A percentile compares a stretch with the other conserved stretches of the same genome.
These are phyloP conservation scores for Mycena haematopus DNA, from an alignment of 768 basidiomycete species.

Conservation along the genomic window DNA sequence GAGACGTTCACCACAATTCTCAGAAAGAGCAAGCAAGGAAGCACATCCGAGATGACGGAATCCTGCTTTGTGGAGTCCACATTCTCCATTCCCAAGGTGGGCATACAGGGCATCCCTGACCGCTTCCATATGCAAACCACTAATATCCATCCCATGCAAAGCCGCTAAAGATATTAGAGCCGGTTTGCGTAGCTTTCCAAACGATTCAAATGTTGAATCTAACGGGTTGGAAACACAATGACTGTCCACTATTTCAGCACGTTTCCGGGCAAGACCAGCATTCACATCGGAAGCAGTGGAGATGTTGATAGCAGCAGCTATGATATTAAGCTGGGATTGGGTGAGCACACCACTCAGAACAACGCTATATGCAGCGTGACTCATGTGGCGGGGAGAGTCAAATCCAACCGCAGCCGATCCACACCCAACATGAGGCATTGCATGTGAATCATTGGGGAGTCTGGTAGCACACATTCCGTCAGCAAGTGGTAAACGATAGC, in stretches of 20 bases:
- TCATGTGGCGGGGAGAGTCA: neutral
- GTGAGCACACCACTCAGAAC: neutral
- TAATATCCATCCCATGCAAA: neutral
- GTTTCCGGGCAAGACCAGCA: neutral
- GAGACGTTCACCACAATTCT: too few relatives aligned
- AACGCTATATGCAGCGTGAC: conserved; percentile 3
- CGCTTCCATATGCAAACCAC: too few relatives aligned
- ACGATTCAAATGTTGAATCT: neutral
- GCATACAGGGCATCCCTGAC: too few relatives aligned
- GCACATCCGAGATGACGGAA: too few relatives aligned
- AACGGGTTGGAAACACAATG: neutral
- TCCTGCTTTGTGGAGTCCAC: too few relatives aligned
- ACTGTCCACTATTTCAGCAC: neutral
- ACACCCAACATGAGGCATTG: neutral
- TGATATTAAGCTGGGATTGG: neutral
- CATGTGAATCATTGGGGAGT: neutral
- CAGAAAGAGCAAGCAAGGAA: too few relatives aligned
- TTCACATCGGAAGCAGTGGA: neutral
- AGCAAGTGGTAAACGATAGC: neutral
- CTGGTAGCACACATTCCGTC: neutral
- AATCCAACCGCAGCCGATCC: neutral
- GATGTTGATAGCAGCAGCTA: neutral
- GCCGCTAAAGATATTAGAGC: neutral
- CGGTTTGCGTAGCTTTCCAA: neutral
- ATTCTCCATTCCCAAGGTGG: too few relatives aligned